A percentile compares a stretch with the other conserved stretches of the same genome.
phyloP scores from a whole-genome alignment of 805 yeast species.

The Barnettozyma sucrosica region DNA sequence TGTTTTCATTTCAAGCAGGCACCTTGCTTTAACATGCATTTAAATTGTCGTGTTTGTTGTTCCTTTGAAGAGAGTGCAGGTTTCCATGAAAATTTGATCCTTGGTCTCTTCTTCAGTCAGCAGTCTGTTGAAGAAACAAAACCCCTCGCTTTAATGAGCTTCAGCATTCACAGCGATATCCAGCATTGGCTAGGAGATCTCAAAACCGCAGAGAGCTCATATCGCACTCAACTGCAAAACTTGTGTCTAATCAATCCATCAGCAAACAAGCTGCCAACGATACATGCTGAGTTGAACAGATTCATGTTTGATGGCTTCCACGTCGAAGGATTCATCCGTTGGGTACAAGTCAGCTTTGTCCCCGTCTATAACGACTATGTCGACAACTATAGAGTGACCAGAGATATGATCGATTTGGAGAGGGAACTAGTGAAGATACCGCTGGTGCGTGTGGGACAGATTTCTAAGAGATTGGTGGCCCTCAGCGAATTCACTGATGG shows the following conservation, averaged over 20 bases:
- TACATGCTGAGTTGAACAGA: conserved; percentile 7
- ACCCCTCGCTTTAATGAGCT: neutral
- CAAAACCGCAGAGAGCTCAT: conserved; percentile 1
- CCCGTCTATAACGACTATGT: conserved; percentile 9
- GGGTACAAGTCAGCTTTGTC: conserved; percentile 5
- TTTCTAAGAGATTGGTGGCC: neutral
- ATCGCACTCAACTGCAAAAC: conserved; percentile 4
- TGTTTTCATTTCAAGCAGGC: neutral
- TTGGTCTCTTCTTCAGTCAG: neutral
- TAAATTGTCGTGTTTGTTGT: neutral
- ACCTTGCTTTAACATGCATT: neutral
- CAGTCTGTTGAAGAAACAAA: neutral
- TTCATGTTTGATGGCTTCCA: conserved; percentile 3
- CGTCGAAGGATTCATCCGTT: conserved; percentile 2
- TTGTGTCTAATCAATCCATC: conserved; percentile 4
- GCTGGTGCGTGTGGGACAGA: conserved; percentile 9
- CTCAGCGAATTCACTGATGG: neutral
- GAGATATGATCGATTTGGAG: conserved; percentile 10
- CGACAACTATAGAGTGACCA: conserved; percentile 3
- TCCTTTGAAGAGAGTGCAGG: neutral
- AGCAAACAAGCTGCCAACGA: neutral
- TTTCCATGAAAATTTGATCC: neutral
- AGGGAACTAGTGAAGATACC: conserved; percentile 8
- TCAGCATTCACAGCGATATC: conserved; percentile 3
- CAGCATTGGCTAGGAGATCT: conserved; percentile 4